Evolutionary conservation across 2,329 filamentous ascomycete species (phyloP).

Genomic region (Pseudonectria buxi): DNA sequence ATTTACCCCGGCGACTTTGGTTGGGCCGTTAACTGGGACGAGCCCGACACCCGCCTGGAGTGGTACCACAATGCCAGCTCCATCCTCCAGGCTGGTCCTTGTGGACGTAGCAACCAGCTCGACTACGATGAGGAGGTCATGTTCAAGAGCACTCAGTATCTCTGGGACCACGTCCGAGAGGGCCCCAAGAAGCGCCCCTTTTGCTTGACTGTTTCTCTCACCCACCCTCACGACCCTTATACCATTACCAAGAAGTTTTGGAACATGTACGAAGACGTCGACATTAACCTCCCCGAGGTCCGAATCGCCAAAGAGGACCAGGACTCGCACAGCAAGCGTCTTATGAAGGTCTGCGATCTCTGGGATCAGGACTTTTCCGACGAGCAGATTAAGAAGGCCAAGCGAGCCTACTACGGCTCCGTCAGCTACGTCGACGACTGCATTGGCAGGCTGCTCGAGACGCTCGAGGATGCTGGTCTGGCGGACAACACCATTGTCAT

Average conservation of each 20-base stretch:
- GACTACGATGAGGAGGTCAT: conserved; percentile 97
- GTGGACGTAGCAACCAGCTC: conserved; percentile 86
- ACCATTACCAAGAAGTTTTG: conserved; percentile 91
- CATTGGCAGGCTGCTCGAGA: conserved; percentile 72
- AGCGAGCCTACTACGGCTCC: conserved; percentile 85
- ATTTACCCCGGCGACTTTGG: conserved; percentile 94
- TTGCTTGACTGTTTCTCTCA: conserved; percentile 84
- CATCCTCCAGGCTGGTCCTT: conserved; percentile 81
- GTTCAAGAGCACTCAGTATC: conserved; percentile 81
- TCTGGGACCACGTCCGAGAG: conserved; percentile 85
- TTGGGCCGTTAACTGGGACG: conserved; percentile 94
- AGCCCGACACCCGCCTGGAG: conserved; percentile 76
- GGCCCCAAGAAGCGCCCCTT: conserved; percentile 70
- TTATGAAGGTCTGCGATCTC: conserved; percentile 80
- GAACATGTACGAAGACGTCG: conserved; percentile 83
- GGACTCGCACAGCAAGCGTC: conserved; percentile 78
- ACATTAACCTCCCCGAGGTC: conserved; percentile 76
- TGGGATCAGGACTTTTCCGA: conserved; percentile 78
- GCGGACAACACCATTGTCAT: conserved; percentile 84
- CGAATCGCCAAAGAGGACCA: conserved; percentile 73
- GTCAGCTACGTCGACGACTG: conserved; percentile 93
- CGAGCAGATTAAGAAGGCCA: conserved; percentile 78
- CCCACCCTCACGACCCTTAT: conserved; percentile 91
- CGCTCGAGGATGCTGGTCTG: conserved; percentile 71
- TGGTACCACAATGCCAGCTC: conserved; percentile 98